phyloP scores from a whole-genome alignment of 2,329 filamentous ascomycete species.

The Trichoderma pleuroti region DNA sequence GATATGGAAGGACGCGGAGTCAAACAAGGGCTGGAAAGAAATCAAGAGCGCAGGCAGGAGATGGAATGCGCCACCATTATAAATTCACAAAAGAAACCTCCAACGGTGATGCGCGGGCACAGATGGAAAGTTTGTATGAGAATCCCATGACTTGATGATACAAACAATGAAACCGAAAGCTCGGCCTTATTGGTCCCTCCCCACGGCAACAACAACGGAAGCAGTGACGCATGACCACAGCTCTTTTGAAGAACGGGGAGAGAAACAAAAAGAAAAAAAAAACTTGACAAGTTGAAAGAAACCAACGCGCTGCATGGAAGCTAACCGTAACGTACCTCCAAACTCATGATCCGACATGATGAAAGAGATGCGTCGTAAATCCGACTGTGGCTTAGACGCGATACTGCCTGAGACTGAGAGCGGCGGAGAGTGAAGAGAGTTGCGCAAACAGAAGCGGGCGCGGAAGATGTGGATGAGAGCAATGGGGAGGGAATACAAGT shows the following conservation, averaged over 20 bases:
- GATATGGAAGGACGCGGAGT: not conserved
- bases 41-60: not conserved
- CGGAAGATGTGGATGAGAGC: not conserved
- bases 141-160: not conserved
- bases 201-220: not conserved
- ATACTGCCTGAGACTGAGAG: not conserved
- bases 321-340: conserved; percentile 39
- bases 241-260: not conserved
- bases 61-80: not conserved
- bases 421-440: not conserved
- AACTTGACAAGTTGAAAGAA: not conserved
- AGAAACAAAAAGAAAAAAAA: not conserved
- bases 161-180: not conserved
- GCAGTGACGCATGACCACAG: conserved; percentile 6
- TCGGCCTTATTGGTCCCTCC: not conserved
- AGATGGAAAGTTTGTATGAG: not conserved
- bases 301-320: not conserved
- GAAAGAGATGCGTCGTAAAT: not conserved
- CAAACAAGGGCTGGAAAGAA: not conserved
- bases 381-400: conserved; percentile 7
- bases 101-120: not conserved
- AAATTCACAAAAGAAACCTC: too few relatives aligned
- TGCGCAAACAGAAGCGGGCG: not conserved
- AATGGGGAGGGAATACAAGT: not conserved
- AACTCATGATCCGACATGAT: conserved; percentile 66